Conservation (phyloP, 768 basidiomycete genomes). For the Multifurca ochricompacta region DNA sequence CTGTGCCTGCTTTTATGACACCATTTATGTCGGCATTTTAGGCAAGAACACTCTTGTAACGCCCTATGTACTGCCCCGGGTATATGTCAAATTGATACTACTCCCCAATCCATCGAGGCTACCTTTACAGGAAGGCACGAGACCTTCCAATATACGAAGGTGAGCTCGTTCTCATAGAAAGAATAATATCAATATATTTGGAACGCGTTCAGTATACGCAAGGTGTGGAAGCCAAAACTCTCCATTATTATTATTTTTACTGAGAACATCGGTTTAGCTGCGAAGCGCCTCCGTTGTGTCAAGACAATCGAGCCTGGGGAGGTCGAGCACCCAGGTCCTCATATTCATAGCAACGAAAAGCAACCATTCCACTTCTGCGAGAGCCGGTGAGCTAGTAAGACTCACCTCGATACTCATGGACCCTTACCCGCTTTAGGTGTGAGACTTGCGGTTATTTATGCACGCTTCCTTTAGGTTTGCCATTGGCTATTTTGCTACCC, state of each 20-base stretch:
- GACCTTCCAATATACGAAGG: slow-evolving; percentile 61
- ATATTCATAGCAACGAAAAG: slow-evolving; percentile 41
- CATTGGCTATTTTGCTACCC: not conserved
- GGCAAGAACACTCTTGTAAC: slow-evolving; percentile 46
- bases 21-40: slow-evolving; percentile 19
- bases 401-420: no score
- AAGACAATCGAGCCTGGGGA: slow-evolving; percentile 39
- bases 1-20: not conserved
- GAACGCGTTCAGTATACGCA: slow-evolving; percentile 39
- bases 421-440: slow-evolving; percentile 33
- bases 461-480: slow-evolving; percentile 43
- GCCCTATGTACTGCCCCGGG: slow-evolving; percentile 38
- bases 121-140: slow-evolving; percentile 54
- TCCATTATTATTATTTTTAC: not conserved
- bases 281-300: slow-evolving; percentile 44
- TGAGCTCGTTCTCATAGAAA: slow-evolving; percentile 20
- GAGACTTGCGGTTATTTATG: slow-evolving; percentile 52
- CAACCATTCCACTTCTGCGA: slow-evolving; percentile 50
- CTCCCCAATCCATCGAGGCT: slow-evolving; percentile 53
- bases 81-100: slow-evolving; percentile 51
- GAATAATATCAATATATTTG: not conserved
- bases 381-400: slow-evolving; percentile 29
- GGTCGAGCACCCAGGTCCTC: slow-evolving; percentile 37
- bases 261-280: slow-evolving; percentile 28
- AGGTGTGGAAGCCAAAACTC: slow-evolving; percentile 28